Percentiles rank a stretch among this genome's conserved stretches.
Evolutionary conservation across 345 rosid genomes (phyloP).

Genomic region (Raphanus raphanistrum): DNA sequence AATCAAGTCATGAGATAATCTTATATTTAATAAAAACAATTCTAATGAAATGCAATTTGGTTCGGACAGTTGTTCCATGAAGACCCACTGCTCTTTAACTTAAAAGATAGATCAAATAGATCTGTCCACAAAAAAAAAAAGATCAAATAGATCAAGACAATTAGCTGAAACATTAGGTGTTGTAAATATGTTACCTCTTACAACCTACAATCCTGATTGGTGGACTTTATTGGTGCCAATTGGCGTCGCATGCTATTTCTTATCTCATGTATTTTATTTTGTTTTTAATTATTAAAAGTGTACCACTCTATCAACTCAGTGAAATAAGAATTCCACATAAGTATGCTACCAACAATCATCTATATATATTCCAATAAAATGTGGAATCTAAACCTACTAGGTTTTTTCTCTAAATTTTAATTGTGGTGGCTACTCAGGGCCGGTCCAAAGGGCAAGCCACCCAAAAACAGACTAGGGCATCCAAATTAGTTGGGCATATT

Average conservation of each 20-base stretch:
- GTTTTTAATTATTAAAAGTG: background rate
- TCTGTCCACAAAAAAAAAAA: too few species aligned
- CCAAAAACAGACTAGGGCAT: too few species aligned
- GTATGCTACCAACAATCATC: slow-evolving; percentile 63
- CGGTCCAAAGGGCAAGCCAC: too few species aligned
- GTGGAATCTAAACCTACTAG: slow-evolving; percentile 45
- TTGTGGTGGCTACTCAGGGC: slow-evolving; percentile 30
- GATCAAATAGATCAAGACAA: slow-evolving; percentile 34
- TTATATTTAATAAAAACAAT: slow-evolving; percentile 35
- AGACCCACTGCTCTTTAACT: slow-evolving; percentile 48
- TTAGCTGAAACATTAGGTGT: slow-evolving; percentile 32
- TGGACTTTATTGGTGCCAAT: slow-evolving; percentile 52
- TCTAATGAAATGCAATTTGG: slow-evolving; percentile 51
- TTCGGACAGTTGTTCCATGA: slow-evolving; percentile 74
- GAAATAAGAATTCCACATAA: slow-evolving; percentile 64
- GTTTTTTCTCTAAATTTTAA: slow-evolving; percentile 16
- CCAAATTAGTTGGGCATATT: too few species aligned
- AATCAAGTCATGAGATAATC: slow-evolving; percentile 66
- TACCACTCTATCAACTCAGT: slow-evolving; percentile 38
- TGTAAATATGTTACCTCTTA: slow-evolving; percentile 18
- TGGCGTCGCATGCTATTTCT: slow-evolving; percentile 44
- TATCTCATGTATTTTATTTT: slow-evolving; percentile 42
- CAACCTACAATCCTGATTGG: slow-evolving; percentile 30
- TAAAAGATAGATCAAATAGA: slow-evolving; percentile 53
- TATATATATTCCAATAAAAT: slow-evolving; percentile 40